These are phyloP conservation scores for Clarireedia paspali DNA, from an alignment of 2,329 filamentous ascomycete genomes.

Conservation along the genomic window DNA sequence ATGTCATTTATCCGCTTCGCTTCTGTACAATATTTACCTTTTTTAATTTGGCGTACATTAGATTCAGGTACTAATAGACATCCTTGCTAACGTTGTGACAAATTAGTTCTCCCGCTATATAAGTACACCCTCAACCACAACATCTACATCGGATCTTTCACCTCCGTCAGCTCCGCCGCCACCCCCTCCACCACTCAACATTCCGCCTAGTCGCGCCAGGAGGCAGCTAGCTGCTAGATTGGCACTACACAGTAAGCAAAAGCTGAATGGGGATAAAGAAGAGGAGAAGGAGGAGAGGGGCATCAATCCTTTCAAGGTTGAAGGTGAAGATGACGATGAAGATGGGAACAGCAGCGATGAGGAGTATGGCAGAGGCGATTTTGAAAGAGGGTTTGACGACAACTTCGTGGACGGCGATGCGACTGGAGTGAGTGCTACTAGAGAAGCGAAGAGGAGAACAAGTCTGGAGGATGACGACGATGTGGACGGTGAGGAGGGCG, in stretches of 20 bases:
- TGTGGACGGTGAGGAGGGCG: constrained; percentile 21
- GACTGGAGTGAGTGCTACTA: constrained; percentile 21
- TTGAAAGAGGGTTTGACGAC: constrained; percentile 3
- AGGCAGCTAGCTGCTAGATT: constrained; percentile 85
- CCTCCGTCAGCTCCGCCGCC: constrained; percentile 54
- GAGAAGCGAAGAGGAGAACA: constrained; percentile 28
- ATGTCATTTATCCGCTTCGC: constrained; percentile 4
- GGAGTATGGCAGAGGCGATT: constrained; percentile 10
- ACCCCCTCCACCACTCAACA: constrained; percentile 74
- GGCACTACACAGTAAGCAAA: constrained; percentile 63
- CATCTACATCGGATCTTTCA: constrained; percentile 33
- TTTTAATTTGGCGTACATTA: not conserved
- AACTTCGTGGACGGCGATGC: constrained; percentile 6
- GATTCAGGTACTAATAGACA: constrained; percentile 1
- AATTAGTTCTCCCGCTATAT: constrained; percentile 30
- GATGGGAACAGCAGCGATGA: constrained; percentile 21
- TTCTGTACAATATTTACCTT: constrained; percentile 2
- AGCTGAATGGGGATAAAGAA: constrained; percentile 17
- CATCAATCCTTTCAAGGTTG: constrained; percentile 28
- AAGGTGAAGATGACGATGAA: constrained; percentile 27
- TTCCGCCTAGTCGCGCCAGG: constrained; percentile 78
- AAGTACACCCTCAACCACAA: constrained; percentile 26
- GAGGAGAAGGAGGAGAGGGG: constrained; percentile 17
- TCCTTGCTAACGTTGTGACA: constrained; percentile 16
- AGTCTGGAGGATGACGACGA: constrained; percentile 30